Evolutionary conservation across 345 rosid genomes (phyloP).

Genomic region (Lepidium aucheri): DNA sequence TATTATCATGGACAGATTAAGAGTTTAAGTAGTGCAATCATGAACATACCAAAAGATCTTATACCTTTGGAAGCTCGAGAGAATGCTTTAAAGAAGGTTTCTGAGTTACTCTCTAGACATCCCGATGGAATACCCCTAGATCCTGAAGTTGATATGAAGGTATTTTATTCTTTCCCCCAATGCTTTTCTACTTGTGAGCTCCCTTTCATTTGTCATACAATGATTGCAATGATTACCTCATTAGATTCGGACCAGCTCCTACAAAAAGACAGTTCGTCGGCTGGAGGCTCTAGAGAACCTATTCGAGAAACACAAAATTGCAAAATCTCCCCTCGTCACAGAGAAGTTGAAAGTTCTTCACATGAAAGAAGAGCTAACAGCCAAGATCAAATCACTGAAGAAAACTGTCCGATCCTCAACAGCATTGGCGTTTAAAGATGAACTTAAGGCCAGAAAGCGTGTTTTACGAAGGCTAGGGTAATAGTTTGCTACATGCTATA

Average conservation of each 20-base stretch:
- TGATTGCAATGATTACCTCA: constrained; percentile 10
- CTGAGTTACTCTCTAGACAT: constrained; percentile 73
- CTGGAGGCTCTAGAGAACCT: constrained; percentile 83
- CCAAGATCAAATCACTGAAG: constrained; percentile 77
- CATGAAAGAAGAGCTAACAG: constrained; percentile 63
- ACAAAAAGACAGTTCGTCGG: constrained; percentile 65
- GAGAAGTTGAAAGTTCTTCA: constrained; percentile 73
- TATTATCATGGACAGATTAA: constrained; percentile 48
- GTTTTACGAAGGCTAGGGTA: constrained; percentile 96
- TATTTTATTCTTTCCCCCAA: neutral
- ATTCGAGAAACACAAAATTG: constrained; percentile 81
- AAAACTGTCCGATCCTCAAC: constrained; percentile 68
- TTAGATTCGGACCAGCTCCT: constrained; percentile 73
- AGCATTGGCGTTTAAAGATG: constrained; percentile 88
- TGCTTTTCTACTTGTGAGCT: neutral
- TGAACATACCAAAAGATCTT: constrained; percentile 74
- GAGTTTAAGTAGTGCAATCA: constrained; percentile 68
- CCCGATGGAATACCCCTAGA: constrained; percentile 71
- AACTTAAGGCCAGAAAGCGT: constrained; percentile 92
- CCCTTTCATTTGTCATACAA: neutral
- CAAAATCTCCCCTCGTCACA: constrained; percentile 76
- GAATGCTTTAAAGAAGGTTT: constrained; percentile 74
- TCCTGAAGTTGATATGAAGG: constrained; percentile 92
- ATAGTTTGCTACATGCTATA: neutral
- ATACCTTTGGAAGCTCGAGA: constrained; percentile 80